A percentile compares a stretch with the other conserved stretches of the same genome.
phyloP scores from a whole-genome alignment of 345 rosid species.

The Murraya koenigii region DNA sequence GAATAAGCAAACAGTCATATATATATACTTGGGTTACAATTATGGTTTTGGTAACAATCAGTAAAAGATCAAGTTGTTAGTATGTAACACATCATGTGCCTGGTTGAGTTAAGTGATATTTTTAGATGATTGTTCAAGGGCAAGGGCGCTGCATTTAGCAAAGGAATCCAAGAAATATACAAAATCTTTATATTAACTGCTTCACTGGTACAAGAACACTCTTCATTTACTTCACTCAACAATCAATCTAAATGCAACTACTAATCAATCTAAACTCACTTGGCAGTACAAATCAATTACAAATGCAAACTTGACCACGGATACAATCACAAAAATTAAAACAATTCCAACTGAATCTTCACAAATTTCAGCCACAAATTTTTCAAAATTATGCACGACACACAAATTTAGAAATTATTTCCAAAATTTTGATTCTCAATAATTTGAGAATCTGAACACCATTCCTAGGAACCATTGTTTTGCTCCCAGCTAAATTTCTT shows the following conservation, averaged over 20 bases:
- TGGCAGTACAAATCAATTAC: no score
- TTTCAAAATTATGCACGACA: no score
- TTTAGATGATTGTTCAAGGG: background rate
- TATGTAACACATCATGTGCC: background rate
- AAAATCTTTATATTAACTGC: background rate
- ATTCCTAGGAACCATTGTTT: no score
- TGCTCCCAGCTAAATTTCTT: no score
- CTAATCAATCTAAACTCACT: background rate
- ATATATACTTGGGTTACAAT: background rate
- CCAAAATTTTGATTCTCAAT: no score
- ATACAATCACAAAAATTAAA: no score
- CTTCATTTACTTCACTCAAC: background rate
- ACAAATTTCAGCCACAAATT: no score
- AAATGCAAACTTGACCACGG: no score
- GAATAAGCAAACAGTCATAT: background rate
- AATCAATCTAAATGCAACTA: no score
- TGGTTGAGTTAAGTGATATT: background rate
- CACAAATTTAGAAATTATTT: no score
- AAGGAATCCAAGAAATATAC: constrained; percentile 14
- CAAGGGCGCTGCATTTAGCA: background rate
- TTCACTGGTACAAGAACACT: background rate
- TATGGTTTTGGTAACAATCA: background rate
- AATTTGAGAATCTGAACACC: no score
- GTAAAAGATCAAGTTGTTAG: background rate
- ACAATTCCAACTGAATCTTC: no score